phyloP scores from a whole-genome alignment of 2,329 filamentous ascomycete genomes.

The Sporothrix mexicana region DNA sequence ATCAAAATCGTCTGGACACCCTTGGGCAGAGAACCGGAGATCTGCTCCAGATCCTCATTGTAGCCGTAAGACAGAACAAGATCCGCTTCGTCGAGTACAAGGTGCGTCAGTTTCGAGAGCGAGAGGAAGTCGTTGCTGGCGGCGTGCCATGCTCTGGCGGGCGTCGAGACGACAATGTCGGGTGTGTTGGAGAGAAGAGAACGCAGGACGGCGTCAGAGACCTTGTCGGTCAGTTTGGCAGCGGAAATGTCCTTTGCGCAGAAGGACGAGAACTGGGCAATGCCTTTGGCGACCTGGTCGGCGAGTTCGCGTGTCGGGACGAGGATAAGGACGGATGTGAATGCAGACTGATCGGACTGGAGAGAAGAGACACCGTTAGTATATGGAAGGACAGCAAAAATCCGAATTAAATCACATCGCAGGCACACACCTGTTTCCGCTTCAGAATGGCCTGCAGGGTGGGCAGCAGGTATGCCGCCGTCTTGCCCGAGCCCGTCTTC shows the following conservation, averaged over 20 bases:
- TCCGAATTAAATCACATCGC: neutral
- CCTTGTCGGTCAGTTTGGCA: conserved; percentile 87
- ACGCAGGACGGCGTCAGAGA: conserved; percentile 85
- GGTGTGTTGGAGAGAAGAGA: conserved; percentile 84
- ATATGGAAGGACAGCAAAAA: neutral
- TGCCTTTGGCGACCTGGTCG: conserved; percentile 82
- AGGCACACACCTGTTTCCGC: conserved; percentile 60
- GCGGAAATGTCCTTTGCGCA: conserved; percentile 83
- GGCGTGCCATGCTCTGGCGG: conserved; percentile 79
- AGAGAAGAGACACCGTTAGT: neutral
- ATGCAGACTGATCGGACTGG: conserved; percentile 57
- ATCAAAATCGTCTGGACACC: conserved; percentile 90
- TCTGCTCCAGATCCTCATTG: conserved; percentile 82
- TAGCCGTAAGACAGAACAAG: conserved; percentile 93
- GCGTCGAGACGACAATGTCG: conserved; percentile 90
- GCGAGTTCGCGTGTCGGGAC: conserved; percentile 95
- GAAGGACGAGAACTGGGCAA: conserved; percentile 78
- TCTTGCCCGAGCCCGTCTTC: conserved; percentile 96
- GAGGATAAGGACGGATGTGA: conserved; percentile 80
- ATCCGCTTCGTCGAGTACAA: conserved; percentile 95
- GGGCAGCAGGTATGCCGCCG: conserved; percentile 91
- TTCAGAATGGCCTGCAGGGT: conserved; percentile 84
- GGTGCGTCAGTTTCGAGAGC: conserved; percentile 71
- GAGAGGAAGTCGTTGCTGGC: conserved; percentile 74
- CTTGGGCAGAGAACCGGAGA: conserved; percentile 79